phyloP scores from a whole-genome alignment of 2,329 filamentous ascomycete species.

The Lasiodiplodia sp. region DNA sequence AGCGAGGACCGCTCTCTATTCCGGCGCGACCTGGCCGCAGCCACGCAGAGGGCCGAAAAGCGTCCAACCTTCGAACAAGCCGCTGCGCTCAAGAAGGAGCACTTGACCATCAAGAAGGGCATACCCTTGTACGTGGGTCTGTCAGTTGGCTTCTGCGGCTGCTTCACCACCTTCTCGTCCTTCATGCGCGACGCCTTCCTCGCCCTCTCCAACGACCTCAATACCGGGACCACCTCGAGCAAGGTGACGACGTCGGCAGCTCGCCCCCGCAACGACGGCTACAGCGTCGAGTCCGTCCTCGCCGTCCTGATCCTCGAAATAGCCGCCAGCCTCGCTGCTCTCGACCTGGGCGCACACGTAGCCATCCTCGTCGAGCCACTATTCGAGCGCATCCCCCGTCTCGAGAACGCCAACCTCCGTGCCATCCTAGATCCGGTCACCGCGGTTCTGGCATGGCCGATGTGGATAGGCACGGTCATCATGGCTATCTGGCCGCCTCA shows the following conservation, averaged over 20 bases:
- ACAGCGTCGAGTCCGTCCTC: conserved; percentile 82
- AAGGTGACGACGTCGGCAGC: conserved; percentile 38
- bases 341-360: conserved; percentile 79
- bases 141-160: conserved; percentile 86
- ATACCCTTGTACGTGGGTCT: conserved; percentile 89
- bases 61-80: too few species aligned
- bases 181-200: conserved; percentile 84
- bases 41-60: background rate
- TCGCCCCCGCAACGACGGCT: conserved; percentile 58
- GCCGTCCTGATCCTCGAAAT: conserved; percentile 78
- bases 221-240: conserved; percentile 52
- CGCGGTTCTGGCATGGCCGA: conserved; percentile 71
- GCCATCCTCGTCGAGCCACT: conserved; percentile 58
- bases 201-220: conserved; percentile 76
- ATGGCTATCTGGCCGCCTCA: conserved; percentile 72
- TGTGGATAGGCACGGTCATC: conserved; percentile 79
- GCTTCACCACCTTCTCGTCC: conserved; percentile 87
- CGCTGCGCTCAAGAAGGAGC: conserved; percentile 32
- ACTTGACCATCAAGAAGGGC: conserved; percentile 73
- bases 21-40: conserved; percentile 48
- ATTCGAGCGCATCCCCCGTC: conserved; percentile 50
- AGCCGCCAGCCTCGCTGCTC: conserved; percentile 71
- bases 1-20: conserved; percentile 80
- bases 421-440: conserved; percentile 69
- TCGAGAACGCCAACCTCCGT: conserved; percentile 47